Base-by-base conservation (phyloP, 495 filamentous ascomycete genomes). In the Trichocladium antarcticum region DNA sequence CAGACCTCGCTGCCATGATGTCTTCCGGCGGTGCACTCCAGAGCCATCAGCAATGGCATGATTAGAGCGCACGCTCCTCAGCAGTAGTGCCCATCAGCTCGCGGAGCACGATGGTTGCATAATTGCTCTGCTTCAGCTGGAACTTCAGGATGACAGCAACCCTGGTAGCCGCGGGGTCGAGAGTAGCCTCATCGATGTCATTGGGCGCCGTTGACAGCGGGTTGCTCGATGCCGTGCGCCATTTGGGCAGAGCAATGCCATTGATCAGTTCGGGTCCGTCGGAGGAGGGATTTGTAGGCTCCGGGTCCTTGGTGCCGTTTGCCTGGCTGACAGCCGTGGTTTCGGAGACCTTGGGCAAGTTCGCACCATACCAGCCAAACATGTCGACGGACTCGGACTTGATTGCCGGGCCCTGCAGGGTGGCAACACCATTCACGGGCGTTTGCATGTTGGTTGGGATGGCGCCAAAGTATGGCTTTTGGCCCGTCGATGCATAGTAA, bases 91-190 rank as follows among this genome's bases (percentile, higher is more conserved):
- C 65, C 64, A 67, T 69, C 36, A 98, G 68, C 71, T 98, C 92
- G 36, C 92, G 74, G 53, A 98, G 70, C 8, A 87, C 92, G 75
- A 98, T 84, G 2, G 93, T 98, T 0, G 92, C 92, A 61, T 97
- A 98, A 62, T 89, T 86, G 63, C 87, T 90, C 1, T 80, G 77
- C 19, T 81, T 82, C 16, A 98, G 72, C 61, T 89, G 80, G 64
- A 98, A 80, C 63, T 83, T 94, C 46, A 97, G 60, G 11, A 95
- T 73, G 2, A 94, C 81, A 9, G 87, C 89, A 47, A 96, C 69
- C 62, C 87, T 90, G 45, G 61, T 54, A 10, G 61, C 59, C 5
- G 52, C 42, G n/a, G 56, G 53, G 36, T 59, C 45, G 15, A 54
- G 39, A 42, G 31, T 42, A 21, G 45, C 16, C 32, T 47, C 47